These are phyloP conservation scores for Metschnikowia lochheadii DNA, from an alignment of 805 yeast species.

Conservation along the genomic window DNA sequence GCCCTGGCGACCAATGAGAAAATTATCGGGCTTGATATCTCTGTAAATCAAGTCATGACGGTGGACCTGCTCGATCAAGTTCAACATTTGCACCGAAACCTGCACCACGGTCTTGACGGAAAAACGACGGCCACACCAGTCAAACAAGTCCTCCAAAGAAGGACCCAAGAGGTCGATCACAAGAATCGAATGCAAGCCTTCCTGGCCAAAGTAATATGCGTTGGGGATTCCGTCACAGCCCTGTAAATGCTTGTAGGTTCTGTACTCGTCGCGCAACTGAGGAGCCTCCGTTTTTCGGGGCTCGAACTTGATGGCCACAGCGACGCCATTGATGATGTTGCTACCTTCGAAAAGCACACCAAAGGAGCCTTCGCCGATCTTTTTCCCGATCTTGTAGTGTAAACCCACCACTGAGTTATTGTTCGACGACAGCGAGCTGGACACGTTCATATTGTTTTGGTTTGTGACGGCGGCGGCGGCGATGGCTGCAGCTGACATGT, in stretches of 20 bases:
- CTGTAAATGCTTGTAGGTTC: constrained; percentile 69
- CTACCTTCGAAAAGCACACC: constrained; percentile 82
- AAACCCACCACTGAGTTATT: constrained; percentile 49
- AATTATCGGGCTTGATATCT: constrained; percentile 83
- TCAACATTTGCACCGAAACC: constrained; percentile 74
- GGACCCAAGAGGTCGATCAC: constrained; percentile 79
- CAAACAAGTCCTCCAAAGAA: constrained; percentile 76
- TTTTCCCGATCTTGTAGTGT: constrained; percentile 77
- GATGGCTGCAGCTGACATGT: constrained; percentile 34
- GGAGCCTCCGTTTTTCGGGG: constrained; percentile 81
- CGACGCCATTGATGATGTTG: constrained; percentile 58
- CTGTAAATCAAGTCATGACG: constrained; percentile 73
- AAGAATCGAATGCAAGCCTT: constrained; percentile 73
- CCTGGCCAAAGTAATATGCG: constrained; percentile 82
- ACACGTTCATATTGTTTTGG: constrained; percentile 17
- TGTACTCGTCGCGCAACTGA: constrained; percentile 74
- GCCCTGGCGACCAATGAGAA: constrained; percentile 63
- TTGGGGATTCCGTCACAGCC: constrained; percentile 74
- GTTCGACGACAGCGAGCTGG: constrained; percentile 19
- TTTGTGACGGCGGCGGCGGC: constrained; percentile 37
- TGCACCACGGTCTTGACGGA: constrained; percentile 69
- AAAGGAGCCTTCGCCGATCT: constrained; percentile 85
- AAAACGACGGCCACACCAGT: constrained; percentile 81
- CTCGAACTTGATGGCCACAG: constrained; percentile 79
- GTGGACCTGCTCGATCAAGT: constrained; percentile 67